Percentiles rank a stretch among this genome's conserved stretches.
Evolutionary conservation across 108 stramenopile species (phyloP).

Genomic region (Bacterosira constricta): DNA sequence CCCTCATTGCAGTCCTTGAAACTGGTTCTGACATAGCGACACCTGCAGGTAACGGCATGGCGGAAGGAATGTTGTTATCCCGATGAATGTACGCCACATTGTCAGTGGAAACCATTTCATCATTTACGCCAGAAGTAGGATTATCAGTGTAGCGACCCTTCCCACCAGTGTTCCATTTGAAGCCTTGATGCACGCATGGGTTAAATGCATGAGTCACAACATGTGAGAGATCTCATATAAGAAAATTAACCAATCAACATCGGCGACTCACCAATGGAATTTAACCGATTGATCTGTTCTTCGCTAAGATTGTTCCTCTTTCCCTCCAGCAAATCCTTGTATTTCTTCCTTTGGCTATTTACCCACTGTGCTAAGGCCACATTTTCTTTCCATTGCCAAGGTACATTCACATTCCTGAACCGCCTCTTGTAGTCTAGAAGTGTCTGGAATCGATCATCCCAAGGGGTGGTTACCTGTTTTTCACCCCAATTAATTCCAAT

Average conservation of each 20-base stretch:
- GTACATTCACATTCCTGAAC: constrained; percentile 46
- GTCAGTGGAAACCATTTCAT: no score
- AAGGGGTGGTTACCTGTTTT: constrained; percentile 27
- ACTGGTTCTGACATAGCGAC: neutral
- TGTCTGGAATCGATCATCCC: constrained; percentile 31
- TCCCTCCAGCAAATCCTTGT: constrained; percentile 41
- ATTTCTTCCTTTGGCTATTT: constrained; percentile 42
- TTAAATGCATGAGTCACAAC: neutral
- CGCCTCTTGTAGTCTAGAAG: constrained; percentile 27
- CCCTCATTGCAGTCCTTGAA: neutral
- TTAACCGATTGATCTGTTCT: constrained; percentile 40
- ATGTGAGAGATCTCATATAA: neutral
- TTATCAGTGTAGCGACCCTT: constrained; percentile 13
- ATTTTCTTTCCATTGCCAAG: constrained; percentile 50
- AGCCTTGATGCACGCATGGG: constrained; percentile 4
- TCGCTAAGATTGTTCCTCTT: constrained; percentile 41
- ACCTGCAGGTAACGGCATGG: neutral
- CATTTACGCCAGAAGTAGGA: neutral
- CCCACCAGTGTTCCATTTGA: constrained; percentile 38
- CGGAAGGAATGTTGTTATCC: neutral
- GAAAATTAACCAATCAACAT: neutral
- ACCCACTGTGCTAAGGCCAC: constrained; percentile 40
- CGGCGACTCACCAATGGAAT: constrained; percentile 36
- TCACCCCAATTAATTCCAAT: constrained; percentile 41
- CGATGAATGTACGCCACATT: neutral